Conservation (phyloP, 2,329 filamentous ascomycete species). For the Colletotrichum higginsianum region DNA sequence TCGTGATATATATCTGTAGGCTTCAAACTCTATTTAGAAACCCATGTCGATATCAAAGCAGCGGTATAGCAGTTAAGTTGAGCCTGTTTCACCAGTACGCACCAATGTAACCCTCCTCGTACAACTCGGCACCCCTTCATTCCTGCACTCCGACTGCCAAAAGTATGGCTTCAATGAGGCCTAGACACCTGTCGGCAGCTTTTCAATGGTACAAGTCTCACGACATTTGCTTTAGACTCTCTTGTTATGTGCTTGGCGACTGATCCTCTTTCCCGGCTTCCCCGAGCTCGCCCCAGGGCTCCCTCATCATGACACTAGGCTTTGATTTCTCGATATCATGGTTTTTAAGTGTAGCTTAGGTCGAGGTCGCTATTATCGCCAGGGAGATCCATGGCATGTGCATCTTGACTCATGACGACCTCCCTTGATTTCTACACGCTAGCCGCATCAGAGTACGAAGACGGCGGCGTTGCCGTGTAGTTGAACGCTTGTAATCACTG, state of each 20-base stretch:
- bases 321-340: neutral
- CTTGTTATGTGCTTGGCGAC: neutral
- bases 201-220: neutral
- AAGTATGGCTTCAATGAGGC: neutral
- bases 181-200: constrained; percentile 1
- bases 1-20: constrained; percentile 22
- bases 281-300: neutral
- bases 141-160: neutral
- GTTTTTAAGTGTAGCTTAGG: neutral
- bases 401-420: neutral
- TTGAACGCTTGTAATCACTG: no score
- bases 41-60: constrained; percentile 13
- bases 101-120: neutral
- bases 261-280: neutral
- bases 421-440: neutral
- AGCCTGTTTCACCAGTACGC: constrained; percentile 20
- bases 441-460: neutral
- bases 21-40: constrained; percentile 14
- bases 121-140: constrained; percentile 8
- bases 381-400: neutral
- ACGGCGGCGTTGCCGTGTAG: neutral
- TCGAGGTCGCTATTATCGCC: neutral
- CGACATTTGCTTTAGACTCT: neutral
- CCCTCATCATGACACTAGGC: neutral
- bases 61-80: constrained; percentile 15